Conservation (phyloP, 345 rosid species). For the Eucalyptus polybractea region DNA sequence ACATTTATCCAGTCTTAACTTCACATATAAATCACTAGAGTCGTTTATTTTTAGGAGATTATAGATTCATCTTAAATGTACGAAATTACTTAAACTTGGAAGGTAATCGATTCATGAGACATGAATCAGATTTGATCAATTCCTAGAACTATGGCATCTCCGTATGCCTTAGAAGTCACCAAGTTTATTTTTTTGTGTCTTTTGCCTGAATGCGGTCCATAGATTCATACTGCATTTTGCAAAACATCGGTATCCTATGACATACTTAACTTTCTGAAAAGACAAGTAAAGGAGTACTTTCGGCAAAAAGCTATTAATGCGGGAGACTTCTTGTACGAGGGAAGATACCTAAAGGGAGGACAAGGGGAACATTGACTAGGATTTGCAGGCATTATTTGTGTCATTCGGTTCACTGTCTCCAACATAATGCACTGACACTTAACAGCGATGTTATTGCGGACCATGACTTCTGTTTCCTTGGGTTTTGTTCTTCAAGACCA, state of each 20-base stretch:
- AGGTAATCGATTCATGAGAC: accelerated
- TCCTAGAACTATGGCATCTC: not conserved
- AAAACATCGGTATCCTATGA: not conserved
- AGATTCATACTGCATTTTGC: not conserved
- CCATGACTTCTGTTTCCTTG: not conserved
- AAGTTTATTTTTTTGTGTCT: not conserved
- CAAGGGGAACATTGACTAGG: not conserved
- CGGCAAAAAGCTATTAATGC: not conserved
- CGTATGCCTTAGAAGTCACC: not conserved
- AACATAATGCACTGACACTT: not conserved
- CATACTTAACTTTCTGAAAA: not conserved
- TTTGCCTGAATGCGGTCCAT: not conserved
- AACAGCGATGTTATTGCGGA: not conserved
- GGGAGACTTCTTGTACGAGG: not conserved
- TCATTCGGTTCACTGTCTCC: not conserved
- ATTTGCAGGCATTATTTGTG: not conserved
- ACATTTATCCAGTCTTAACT: not conserved
- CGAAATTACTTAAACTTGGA: not conserved
- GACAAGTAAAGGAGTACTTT: not conserved
- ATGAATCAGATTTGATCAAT: not conserved
- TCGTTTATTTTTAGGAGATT: not conserved
- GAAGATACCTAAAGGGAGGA: not conserved
- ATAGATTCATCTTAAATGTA: not conserved
- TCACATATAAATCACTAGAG: not conserved
- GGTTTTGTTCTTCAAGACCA: not conserved